phyloP scores from a whole-genome alignment of 2,329 filamentous ascomycete species.

The Botryotinia narcissicola region DNA sequence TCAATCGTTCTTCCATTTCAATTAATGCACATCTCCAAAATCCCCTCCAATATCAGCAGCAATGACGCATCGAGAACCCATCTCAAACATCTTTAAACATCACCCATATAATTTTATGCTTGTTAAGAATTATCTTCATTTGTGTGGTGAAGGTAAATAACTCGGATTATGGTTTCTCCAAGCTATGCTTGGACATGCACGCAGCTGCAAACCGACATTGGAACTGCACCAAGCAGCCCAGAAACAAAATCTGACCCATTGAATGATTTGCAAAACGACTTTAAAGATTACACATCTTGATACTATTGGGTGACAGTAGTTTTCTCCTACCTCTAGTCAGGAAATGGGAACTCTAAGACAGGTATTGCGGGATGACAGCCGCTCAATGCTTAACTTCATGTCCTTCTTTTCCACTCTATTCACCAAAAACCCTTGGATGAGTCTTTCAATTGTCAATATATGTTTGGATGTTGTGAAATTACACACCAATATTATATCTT shows the following conservation, averaged over 20 bases:
- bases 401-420: neutral
- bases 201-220: neutral
- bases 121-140: neutral
- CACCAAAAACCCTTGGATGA: neutral
- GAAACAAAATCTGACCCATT: neutral
- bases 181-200: neutral
- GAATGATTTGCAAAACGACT: neutral
- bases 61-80: neutral
- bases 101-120: neutral
- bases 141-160: neutral
- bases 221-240: neutral
- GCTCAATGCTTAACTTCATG: neutral
- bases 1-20: neutral
- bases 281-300: neutral
- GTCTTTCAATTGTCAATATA: neutral
- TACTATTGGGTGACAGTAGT: neutral
- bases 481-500: neutral
- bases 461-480: neutral
- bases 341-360: neutral
- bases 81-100: accelerated
- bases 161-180: neutral
- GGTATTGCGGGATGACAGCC: neutral
- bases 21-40: neutral
- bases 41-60: neutral
- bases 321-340: neutral